These are phyloP conservation scores for Arthroderma sp. DNA, from an alignment of 2,329 filamentous ascomycete genomes.

Conservation along the genomic window DNA sequence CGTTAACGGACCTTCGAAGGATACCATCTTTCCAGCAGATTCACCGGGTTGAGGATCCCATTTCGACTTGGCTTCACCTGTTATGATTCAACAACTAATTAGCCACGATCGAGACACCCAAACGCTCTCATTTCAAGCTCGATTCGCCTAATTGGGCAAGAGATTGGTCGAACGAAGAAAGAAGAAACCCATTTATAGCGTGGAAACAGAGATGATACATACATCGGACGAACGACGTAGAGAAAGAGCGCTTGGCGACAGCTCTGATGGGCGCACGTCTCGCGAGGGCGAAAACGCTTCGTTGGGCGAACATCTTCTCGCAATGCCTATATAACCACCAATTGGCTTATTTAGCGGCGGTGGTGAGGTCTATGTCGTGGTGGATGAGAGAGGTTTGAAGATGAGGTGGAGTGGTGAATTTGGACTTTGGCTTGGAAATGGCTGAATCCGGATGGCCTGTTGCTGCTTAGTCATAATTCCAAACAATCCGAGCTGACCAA, in stretches of 20 bases:
- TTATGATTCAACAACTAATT: slow-evolving; percentile 14
- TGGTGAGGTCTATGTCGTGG: neutral
- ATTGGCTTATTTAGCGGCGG: neutral
- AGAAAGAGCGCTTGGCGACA: slow-evolving; percentile 35
- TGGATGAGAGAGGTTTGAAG: neutral
- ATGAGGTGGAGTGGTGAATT: neutral
- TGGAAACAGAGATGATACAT: slow-evolving; percentile 23
- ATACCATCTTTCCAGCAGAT: slow-evolving; percentile 32
- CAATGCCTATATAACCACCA: slow-evolving; percentile 7
- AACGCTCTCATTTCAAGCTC: neutral
- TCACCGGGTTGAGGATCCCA: slow-evolving; percentile 29
- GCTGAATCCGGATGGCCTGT: slow-evolving; percentile 12
- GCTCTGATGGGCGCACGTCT: slow-evolving; percentile 35
- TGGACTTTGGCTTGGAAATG: slow-evolving; percentile 7
- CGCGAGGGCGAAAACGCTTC: slow-evolving; percentile 35
- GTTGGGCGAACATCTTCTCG: slow-evolving; percentile 37
- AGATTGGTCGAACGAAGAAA: neutral
- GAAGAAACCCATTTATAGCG: neutral
- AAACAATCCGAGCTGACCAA: neutral
- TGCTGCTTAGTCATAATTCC: slow-evolving; percentile 10
- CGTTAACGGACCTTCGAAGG: slow-evolving; percentile 34
- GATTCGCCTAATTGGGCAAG: slow-evolving; percentile 5
- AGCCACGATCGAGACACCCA: slow-evolving; percentile 2
- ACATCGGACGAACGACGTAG: slow-evolving; percentile 36
- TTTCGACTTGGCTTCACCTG: slow-evolving; percentile 23